These are phyloP conservation scores for Calophaca sinica DNA, from an alignment of 306 rosid species.

Conservation along the genomic window DNA sequence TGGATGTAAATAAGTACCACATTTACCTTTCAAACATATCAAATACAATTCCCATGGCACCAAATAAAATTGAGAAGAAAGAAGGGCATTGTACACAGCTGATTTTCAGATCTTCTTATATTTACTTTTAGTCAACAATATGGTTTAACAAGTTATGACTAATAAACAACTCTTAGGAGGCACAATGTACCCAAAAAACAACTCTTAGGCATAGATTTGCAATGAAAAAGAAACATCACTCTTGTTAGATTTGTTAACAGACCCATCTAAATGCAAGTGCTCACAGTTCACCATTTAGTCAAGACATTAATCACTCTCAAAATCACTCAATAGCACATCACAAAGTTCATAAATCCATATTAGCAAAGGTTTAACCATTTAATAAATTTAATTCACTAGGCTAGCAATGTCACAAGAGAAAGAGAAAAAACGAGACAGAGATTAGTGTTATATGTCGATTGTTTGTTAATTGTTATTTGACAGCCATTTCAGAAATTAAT, in stretches of 20 bases:
- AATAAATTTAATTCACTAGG: neutral
- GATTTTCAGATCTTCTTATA: neutral
- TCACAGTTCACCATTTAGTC: slow-evolving; percentile 25
- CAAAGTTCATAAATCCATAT: neutral
- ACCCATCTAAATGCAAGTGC: slow-evolving; percentile 1
- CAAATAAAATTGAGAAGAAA: slow-evolving; percentile 22
- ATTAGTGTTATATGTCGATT: neutral
- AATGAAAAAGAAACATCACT: slow-evolving; percentile 36
- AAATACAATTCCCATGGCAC: slow-evolving; percentile 6
- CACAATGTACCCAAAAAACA: neutral
- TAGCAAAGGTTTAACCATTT: neutral
- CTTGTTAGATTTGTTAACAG: neutral
- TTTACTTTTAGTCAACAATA: slow-evolving; percentile 10
- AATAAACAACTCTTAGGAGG: slow-evolving; percentile 24
- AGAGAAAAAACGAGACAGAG: neutral
- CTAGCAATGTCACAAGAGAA: slow-evolving; percentile 16
- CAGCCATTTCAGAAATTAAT: no score
- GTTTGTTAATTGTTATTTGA: no score
- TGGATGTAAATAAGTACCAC: slow-evolving; percentile 37
- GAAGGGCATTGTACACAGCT: slow-evolving; percentile 18
- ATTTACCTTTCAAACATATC: neutral
- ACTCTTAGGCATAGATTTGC: neutral
- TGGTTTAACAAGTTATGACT: slow-evolving; percentile 24
- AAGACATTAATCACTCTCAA: neutral
- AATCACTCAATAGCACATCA: neutral